Base-by-base conservation (phyloP, 306 rosid genomes). In the Quercus glauca region DNA sequence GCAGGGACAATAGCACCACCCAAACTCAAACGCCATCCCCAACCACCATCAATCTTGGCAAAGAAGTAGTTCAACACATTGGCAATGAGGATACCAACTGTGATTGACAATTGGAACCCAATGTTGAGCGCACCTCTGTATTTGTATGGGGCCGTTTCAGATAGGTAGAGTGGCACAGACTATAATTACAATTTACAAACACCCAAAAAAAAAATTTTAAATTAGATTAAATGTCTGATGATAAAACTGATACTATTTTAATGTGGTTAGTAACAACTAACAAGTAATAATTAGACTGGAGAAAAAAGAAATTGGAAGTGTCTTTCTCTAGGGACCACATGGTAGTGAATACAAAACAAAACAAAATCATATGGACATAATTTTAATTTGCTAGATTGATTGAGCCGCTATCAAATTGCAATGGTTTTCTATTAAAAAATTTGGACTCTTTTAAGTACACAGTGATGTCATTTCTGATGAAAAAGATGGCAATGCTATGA, bases 1-100 rank as follows among this genome's bases (percentile, higher is more conserved):
- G 98, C 99, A 0, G 99, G 99, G 8, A 95, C 95, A 86, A 90
- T 80, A 0, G 98, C 99, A 4, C 98, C 98, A 0, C 99, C 98
- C 23, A 95, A 83, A 79, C 99, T 95, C 85, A 95, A 57, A 15
- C 99, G 85, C 99, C 99, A 95, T 76, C 99, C 99, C 99, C 99
- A 95, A 0, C 99, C 99, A 2, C 97, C 98, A n/a, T 86, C 25
- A 61, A 95, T 95, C 71, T 90, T 95, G 1, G 96, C 96, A 56
- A 93, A 95, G 85, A 92, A 93, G 85, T 91, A 95, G 83, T 95
- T 95, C 37, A 93, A 49, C 7, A 95, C 85, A 73, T 91, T 92
- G 28, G 99, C 97, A 10, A 91, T 76, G 0, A 95, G 94, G n/a
- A 95, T 95, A 0, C 99, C 99, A 9, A 92, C 33, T 0, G 98